Base-by-base conservation (phyloP, 2,329 filamentous ascomycete genomes). In the Botrytis paeoniae region DNA sequence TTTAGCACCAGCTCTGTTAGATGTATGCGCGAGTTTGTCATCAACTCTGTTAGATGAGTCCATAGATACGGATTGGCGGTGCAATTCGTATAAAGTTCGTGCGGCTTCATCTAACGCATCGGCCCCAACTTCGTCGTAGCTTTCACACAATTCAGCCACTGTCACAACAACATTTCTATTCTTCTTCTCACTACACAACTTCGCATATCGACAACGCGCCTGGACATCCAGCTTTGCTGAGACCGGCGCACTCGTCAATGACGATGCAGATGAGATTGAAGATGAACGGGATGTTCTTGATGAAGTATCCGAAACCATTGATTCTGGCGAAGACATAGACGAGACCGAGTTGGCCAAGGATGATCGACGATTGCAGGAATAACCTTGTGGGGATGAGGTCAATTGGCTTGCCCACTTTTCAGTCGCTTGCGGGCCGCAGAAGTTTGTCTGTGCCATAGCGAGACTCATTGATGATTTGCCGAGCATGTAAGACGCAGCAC, bases 341-440 rank as follows among this genome's bases (percentile, higher is more conserved):
- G 89, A 91, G 77, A 89, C 83, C 29, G 89, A 89, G 79, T 86
- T 89, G 80, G 88, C 89, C 74, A 91, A 86, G 25, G 89, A 91
- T 22, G 89, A 89, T 75, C 89, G 88, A 74, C 89, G 89, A 54
- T 83, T 82, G 3, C 84, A 83, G 69, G 83, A 79, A 77, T 86
- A 85, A 76, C 82, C 83, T 77, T 85, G 84, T 39, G 88, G 88
- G 32, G 89, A 89, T 6, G 86, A 85, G 6, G 83, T 75, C 54
- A 83, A 73, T 83, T 82, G 22, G 83, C 81, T 37, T 63, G 86
- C 84, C 83, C 87, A 87, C 75, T 86, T 85, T 73, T 90, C 88
- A 60, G 87, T 79, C 57, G 82, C 83, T 77, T 89, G 87, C 35
- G 84, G 78, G 37, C 85, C 82, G 75, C 79, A 83, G 62, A 83